A percentile compares a stretch with the other conserved stretches of the same genome.
Conservation (phyloP, 768 basidiomycete genomes). For the Sistotremastrum niveocremeum region DNA sequence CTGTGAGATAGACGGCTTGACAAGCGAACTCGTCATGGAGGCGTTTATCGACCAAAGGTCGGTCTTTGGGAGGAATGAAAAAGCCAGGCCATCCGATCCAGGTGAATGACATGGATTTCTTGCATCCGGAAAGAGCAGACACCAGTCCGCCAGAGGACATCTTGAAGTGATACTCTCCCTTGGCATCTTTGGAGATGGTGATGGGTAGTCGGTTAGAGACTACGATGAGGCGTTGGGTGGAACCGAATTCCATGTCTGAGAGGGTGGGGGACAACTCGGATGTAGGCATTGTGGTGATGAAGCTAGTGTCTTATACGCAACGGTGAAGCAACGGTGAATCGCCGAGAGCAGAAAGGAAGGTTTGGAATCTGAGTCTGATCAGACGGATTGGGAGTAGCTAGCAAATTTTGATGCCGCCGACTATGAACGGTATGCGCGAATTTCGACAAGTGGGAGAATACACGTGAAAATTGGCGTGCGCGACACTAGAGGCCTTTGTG, state of each 20-base stretch:
- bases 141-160: constrained; percentile 99
- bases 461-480: too few species aligned
- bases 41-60: constrained; percentile 80
- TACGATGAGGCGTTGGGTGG: constrained; percentile 72
- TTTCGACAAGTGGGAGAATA: too few species aligned
- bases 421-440: too few species aligned
- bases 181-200: constrained; percentile 87
- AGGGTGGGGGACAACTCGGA: not conserved
- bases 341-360: too few species aligned
- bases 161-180: constrained; percentile 94
- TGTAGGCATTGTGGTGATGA: too few species aligned
- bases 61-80: constrained; percentile 86
- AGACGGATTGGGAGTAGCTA: too few species aligned
- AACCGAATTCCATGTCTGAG: constrained; percentile 28
- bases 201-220: constrained; percentile 93
- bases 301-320: too few species aligned
- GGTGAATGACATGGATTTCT: constrained; percentile 94
- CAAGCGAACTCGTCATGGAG: constrained; percentile 93
- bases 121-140: constrained; percentile 92
- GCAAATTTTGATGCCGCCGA: too few species aligned
- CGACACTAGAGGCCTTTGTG: too few species aligned
- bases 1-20: constrained; percentile 94
- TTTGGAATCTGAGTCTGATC: too few species aligned
- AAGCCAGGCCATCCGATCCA: constrained; percentile 97
- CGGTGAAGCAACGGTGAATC: too few species aligned